Percentiles rank a stretch among this genome's conserved stretches.
Evolutionary conservation across 2,329 filamentous ascomycete species (phyloP).

Genomic region (Allantophomopsis cytisporea): DNA sequence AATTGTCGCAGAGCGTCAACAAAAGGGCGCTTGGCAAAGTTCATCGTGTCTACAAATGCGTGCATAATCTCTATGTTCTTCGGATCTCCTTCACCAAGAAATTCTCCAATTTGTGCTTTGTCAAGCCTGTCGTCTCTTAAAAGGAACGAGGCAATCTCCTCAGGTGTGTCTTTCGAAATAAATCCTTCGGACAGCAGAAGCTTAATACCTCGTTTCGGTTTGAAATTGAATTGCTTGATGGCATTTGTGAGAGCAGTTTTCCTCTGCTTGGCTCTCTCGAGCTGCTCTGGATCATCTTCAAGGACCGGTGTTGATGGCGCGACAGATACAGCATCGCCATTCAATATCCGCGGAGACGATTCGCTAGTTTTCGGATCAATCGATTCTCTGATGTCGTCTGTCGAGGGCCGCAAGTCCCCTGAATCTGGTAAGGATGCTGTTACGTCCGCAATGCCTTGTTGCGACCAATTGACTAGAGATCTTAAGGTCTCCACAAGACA

Average conservation of each 20-base stretch:
- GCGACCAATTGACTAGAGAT: slow-evolving; percentile 87
- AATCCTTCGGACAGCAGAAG: slow-evolving; percentile 73
- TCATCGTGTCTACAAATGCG: slow-evolving; percentile 90
- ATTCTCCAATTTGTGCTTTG: slow-evolving; percentile 89
- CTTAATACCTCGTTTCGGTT: slow-evolving; percentile 89
- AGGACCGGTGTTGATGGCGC: slow-evolving; percentile 52
- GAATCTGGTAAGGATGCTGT: slow-evolving; percentile 31
- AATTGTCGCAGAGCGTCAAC: slow-evolving; percentile 87
- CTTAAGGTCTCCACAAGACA: slow-evolving; percentile 78
- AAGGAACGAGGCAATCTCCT: slow-evolving; percentile 77
- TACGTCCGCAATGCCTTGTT: slow-evolving; percentile 47
- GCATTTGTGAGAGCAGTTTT: slow-evolving; percentile 89
- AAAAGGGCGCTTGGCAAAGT: slow-evolving; percentile 82
- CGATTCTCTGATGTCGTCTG: slow-evolving; percentile 50
- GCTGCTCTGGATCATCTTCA: slow-evolving; percentile 83
- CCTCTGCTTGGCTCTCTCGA: slow-evolving; percentile 89
- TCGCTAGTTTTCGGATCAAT: slow-evolving; percentile 58
- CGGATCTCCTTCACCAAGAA: slow-evolving; percentile 81
- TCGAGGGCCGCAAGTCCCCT: slow-evolving; percentile 35
- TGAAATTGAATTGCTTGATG: slow-evolving; percentile 91
- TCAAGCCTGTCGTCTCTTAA: slow-evolving; percentile 71
- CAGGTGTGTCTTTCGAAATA: slow-evolving; percentile 63
- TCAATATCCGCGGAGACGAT: slow-evolving; percentile 45
- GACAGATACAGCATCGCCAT: slow-evolving; percentile 31
- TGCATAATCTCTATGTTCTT: slow-evolving; percentile 98